Evolutionary conservation across 805 yeast genomes (phyloP), one percentile per base, ranked within the genome.

Genomic region (Saccharomycopsis selenospora): DNA sequence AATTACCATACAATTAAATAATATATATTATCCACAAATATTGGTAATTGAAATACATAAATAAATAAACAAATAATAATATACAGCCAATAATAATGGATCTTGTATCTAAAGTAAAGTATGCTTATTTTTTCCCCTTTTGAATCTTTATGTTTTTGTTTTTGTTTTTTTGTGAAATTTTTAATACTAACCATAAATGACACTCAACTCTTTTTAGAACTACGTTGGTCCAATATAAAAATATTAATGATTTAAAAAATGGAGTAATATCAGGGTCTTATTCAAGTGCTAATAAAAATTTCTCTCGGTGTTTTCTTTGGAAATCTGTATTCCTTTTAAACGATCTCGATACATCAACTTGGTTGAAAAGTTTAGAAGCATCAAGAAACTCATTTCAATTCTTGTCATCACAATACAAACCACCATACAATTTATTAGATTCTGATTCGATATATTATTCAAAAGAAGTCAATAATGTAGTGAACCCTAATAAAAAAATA

Each of bases 251-350:
- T 27, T 36, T 51, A 26, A 51, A 51, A 25, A 47, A 22, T 11
- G 50, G 50, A 5, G 55, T 51, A 3, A 6, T 51, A 3, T 44
- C 46, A 14, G 55, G 55, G 2, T 6, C 41, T 7, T 51, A 51
- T 26, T 26, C 45, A 3, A 26, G 33, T 13, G 29, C 27, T 8
- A 44, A 45, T 26, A 24, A 30, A 2, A 28, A 46, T 22, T 51
- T 51, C 27, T 45, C 50, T 5, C 30, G 55, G 27, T 42, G 50
- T 17, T 49, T 51, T 14, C 36, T 51, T 14, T 51, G 55, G 55
- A 51, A 51, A 26, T 14, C 47, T 4, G 38, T 45, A 8, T 45
- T 51, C 18, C 27, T 51, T 13, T 40, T 51, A 17, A 36, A 51
- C 17, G 20, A 46, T 8, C 26, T 51, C 3, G 52, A 51, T 26